Evolutionary conservation across 2,329 filamentous ascomycete species (phyloP).

Genomic region (Sclerotinia minor): DNA sequence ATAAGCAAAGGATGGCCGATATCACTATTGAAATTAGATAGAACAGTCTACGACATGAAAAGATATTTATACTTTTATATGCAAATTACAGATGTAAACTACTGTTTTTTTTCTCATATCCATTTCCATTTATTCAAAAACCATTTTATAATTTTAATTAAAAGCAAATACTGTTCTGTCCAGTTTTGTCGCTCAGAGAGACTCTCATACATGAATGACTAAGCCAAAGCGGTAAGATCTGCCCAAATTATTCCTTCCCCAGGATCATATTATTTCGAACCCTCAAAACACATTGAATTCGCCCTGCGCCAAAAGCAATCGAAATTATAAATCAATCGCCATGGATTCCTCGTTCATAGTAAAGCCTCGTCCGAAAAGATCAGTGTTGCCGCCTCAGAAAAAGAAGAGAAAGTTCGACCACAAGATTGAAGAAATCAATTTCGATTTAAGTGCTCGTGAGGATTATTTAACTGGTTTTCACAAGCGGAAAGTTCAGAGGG

Average conservation of each 20-base stretch:
- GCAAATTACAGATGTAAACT: too few species aligned
- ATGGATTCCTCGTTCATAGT: slow-evolving; percentile 50
- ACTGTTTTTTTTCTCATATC: too few species aligned
- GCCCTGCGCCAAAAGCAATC: slow-evolving; percentile 10
- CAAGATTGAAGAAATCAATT: slow-evolving; percentile 75
- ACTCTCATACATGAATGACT: not conserved
- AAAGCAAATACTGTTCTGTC: too few species aligned
- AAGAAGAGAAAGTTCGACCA: slow-evolving; percentile 63
- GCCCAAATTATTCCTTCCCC: slow-evolving; percentile 25
- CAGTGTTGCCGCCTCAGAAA: slow-evolving; percentile 55
- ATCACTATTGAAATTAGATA: not conserved
- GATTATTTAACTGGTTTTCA: slow-evolving; percentile 96
- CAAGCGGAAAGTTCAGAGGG: slow-evolving; percentile 86
- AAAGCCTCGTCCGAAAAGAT: slow-evolving; percentile 60
- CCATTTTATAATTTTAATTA: not conserved
- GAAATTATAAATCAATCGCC: slow-evolving; percentile 19
- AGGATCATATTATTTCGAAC: slow-evolving; percentile 13
- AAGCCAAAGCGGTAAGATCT: slow-evolving; percentile 10
- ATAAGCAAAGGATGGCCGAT: not conserved
- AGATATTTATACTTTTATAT: too few species aligned
- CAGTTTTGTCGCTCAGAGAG: too few species aligned
- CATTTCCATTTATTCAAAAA: not conserved
- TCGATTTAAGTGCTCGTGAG: slow-evolving; percentile 75
- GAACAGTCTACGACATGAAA: too few species aligned
- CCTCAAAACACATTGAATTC: slow-evolving; percentile 2